Evolutionary conservation across 2,329 filamentous ascomycete species (phyloP).

Genomic region (Cryphonectria naterciae): DNA sequence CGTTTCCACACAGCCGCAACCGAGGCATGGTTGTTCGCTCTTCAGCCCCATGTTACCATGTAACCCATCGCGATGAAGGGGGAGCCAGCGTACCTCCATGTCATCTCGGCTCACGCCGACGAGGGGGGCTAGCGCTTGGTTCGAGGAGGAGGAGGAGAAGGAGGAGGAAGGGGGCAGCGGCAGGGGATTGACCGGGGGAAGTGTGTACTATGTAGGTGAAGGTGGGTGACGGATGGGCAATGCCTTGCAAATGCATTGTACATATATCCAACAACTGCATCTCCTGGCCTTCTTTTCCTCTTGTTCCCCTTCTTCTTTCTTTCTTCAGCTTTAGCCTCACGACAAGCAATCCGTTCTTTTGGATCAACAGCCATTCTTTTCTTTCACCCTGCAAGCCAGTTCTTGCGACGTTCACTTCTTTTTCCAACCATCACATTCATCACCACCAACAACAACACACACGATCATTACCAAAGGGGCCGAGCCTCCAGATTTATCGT

Average conservation of each 20-base stretch:
- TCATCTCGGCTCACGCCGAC: slow-evolving; percentile 29
- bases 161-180: not conserved
- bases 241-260: not conserved
- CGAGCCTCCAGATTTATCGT: slow-evolving; percentile 23
- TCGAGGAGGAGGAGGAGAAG: not conserved
- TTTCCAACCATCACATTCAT: not conserved
- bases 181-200: not conserved
- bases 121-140: not conserved
- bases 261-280: slow-evolving; percentile 14
- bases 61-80: not conserved
- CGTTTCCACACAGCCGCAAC: slow-evolving; percentile 15
- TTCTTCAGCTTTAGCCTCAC: slow-evolving; percentile 28
- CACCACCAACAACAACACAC: slow-evolving; percentile 6
- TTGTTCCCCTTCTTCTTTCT: slow-evolving; percentile 3
- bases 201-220: not conserved
- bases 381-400: slow-evolving; percentile 24
- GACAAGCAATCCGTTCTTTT: slow-evolving; percentile 20
- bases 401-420: slow-evolving; percentile 27
- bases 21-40: slow-evolving; percentile 18
- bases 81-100: slow-evolving; percentile 8
- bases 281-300: not conserved
- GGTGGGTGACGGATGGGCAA: not conserved
- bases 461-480: slow-evolving; percentile 27
- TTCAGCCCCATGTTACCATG: not conserved
- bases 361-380: slow-evolving; percentile 30